These are phyloP conservation scores for Hypoxylon sp. DNA, from an alignment of 2,329 filamentous ascomycete species.

Conservation along the genomic window DNA sequence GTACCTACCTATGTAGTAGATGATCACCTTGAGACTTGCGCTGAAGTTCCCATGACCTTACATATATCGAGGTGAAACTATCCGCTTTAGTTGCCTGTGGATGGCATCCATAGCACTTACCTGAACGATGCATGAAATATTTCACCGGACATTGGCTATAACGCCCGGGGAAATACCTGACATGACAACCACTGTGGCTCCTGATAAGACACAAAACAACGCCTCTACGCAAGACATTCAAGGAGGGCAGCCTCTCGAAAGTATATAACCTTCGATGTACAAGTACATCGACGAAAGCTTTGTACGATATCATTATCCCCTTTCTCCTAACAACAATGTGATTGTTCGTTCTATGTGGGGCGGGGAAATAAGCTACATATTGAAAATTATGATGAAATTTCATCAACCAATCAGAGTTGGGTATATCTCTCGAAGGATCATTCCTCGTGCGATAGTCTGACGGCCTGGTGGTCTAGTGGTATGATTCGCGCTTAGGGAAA, in stretches of 20 bases:
- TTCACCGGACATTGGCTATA: too few relatives aligned
- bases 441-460: background rate
- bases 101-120: too few relatives aligned
- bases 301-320: too few relatives aligned
- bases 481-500: constrained; percentile 77
- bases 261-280: too few relatives aligned
- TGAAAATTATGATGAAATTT: background rate
- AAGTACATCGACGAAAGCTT: too few relatives aligned
- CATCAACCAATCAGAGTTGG: background rate
- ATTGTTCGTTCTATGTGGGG: background rate
- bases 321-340: too few relatives aligned
- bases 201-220: too few relatives aligned
- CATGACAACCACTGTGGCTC: too few relatives aligned
- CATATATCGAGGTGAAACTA: background rate
- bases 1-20: background rate
- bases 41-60: background rate
- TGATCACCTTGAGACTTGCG: background rate
- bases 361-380: background rate
- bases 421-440: background rate
- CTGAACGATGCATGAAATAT: too few relatives aligned
- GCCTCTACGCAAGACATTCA: too few relatives aligned
- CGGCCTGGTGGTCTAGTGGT: constrained; percentile 69
- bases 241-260: too few relatives aligned
- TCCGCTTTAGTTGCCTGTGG: background rate
- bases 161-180: too few relatives aligned